These are phyloP conservation scores for Camelina hispida DNA, from an alignment of 345 rosid species.

Conservation along the genomic window DNA sequence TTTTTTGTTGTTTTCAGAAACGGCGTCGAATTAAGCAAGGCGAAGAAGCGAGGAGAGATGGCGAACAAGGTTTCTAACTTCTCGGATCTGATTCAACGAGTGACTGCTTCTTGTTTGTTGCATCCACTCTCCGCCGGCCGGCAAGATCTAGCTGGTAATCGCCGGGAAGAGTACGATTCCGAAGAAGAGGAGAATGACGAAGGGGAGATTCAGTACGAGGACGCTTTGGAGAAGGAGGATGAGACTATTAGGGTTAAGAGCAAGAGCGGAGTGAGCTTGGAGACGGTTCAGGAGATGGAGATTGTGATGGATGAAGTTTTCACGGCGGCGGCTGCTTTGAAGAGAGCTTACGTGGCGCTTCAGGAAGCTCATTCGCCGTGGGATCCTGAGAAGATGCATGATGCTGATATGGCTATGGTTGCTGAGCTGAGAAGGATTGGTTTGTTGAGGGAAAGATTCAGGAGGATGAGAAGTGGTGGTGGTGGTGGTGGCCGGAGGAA, in stretches of 20 bases:
- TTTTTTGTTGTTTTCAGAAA: constrained; percentile 23
- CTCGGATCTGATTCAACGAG: constrained; percentile 88
- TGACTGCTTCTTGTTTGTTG: constrained; percentile 84
- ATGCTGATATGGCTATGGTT: constrained; percentile 80
- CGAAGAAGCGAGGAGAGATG: constrained; percentile 65
- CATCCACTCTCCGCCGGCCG: constrained; percentile 79
- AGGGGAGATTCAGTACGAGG: constrained; percentile 50
- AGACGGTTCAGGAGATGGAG: constrained; percentile 62
- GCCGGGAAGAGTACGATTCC: constrained; percentile 36
- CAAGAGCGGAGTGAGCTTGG: constrained; percentile 27
- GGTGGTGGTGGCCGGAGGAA: constrained; percentile 44
- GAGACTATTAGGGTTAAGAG: constrained; percentile 29
- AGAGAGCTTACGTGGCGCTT: constrained; percentile 70
- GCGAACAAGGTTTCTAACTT: constrained; percentile 70
- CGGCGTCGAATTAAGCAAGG: constrained; percentile 46
- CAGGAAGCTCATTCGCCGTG: constrained; percentile 98
- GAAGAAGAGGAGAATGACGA: constrained; percentile 46
- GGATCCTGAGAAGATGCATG: constrained; percentile 92
- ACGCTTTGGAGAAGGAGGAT: constrained; percentile 33
- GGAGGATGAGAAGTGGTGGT: constrained; percentile 53
- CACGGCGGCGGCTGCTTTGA: constrained; percentile 68
- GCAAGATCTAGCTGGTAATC: constrained; percentile 49
- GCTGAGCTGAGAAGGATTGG: constrained; percentile 77
- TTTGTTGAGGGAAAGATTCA: constrained; percentile 72
- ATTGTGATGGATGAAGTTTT: constrained; percentile 72